Evolutionary conservation across 179 eudicot genomes (phyloP).

Genomic region (Silene coronaria): DNA sequence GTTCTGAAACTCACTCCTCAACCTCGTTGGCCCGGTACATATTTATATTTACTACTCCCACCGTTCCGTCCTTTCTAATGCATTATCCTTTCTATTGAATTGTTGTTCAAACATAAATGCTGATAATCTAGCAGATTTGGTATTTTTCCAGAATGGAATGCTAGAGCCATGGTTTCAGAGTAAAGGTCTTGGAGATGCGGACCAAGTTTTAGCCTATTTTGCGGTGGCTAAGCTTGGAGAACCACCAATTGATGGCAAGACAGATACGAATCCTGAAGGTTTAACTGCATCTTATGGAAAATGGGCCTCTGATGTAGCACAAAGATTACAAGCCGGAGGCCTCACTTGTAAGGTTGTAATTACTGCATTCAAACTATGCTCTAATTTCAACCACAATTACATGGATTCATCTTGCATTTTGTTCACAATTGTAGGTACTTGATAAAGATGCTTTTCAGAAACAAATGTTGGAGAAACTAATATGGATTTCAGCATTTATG

Average conservation of each 20-base stretch:
- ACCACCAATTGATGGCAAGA: constrained; percentile 88
- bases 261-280: constrained; percentile 94
- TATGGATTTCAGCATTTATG: constrained; percentile 98
- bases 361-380: background rate
- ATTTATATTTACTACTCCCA: background rate
- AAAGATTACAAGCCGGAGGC: constrained; percentile 74
- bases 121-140: constrained; percentile 96
- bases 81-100: too few species aligned
- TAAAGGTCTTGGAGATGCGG: constrained; percentile 76
- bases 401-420: background rate
- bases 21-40: constrained; percentile 73
- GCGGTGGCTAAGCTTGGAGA: constrained; percentile 91
- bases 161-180: constrained; percentile 90
- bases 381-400: background rate
- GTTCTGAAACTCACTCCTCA: constrained; percentile 75
- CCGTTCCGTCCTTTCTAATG: too few species aligned
- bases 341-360: constrained; percentile 91
- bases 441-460: constrained; percentile 85
- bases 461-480: constrained; percentile 93
- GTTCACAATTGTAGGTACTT: constrained; percentile 49
- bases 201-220: constrained; percentile 93
- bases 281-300: constrained; percentile 91
- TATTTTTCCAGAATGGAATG: constrained; percentile 99
- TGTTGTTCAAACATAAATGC: too few species aligned
- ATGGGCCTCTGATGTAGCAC: constrained; percentile 90